phyloP scores from a whole-genome alignment of 352 stramenopile species.

The Globisporangium iwayamae region DNA sequence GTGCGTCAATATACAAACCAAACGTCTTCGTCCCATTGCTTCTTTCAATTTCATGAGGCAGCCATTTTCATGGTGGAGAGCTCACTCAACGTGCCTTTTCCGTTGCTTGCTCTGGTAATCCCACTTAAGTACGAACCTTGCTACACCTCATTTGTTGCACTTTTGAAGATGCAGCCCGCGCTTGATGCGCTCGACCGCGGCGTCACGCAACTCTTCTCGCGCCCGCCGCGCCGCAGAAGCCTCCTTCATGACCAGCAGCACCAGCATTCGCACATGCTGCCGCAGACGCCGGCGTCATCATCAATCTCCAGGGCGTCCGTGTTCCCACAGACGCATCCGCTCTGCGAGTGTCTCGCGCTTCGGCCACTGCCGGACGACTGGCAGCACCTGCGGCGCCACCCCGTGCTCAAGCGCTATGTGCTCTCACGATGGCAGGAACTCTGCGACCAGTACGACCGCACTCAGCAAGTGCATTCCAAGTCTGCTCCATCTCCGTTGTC shows the following conservation, averaged over 20 bases:
- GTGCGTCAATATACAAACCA: neutral
- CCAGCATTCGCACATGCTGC: neutral
- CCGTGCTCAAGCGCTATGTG: slow-evolving; percentile 49
- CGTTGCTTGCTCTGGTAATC: neutral
- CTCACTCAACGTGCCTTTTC: too few relatives aligned
- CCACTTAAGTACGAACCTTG: neutral
- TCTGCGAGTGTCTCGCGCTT: slow-evolving; percentile 38
- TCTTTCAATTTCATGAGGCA: neutral
- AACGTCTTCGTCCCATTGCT: neutral
- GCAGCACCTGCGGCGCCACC: slow-evolving; percentile 30
- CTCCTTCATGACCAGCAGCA: too few relatives aligned
- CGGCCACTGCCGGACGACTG: slow-evolving; percentile 16
- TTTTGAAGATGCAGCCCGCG: slow-evolving; percentile 19
- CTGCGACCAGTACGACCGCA: slow-evolving; percentile 19
- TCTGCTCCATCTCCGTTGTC: slow-evolving; percentile 2
- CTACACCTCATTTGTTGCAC: neutral
- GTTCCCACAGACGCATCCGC: slow-evolving; percentile 19
- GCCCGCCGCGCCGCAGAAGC: neutral
- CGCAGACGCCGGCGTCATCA: neutral
- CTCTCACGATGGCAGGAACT: slow-evolving; percentile 25
- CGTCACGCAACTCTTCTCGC: slow-evolving; percentile 43
- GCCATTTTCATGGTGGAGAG: neutral
- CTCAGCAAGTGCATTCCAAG: neutral
- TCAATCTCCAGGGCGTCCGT: neutral
- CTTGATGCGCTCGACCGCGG: slow-evolving; percentile 28